Evolutionary conservation across 164 flowering plant species (phyloP).

Genomic region (Liriodendron chinense): DNA sequence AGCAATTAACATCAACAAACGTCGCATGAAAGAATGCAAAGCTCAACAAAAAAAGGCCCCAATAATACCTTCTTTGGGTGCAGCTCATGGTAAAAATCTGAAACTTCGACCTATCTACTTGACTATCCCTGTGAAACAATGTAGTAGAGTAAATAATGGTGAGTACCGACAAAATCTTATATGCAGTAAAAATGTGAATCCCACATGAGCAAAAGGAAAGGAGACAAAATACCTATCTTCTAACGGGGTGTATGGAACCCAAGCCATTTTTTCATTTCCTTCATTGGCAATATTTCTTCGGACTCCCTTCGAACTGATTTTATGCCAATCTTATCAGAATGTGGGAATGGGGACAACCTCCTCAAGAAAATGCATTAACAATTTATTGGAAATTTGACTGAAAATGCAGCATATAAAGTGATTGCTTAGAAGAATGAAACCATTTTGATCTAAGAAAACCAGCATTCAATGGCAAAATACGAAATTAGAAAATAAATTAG

Average conservation of each 20-base stretch:
- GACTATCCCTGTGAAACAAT: slow-evolving; percentile 60
- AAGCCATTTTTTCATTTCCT: slow-evolving; percentile 97
- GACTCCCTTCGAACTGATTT: slow-evolving; percentile 91
- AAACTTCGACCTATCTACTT: slow-evolving; percentile 72
- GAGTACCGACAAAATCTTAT: background rate
- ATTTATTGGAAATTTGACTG: background rate
- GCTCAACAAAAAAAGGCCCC: background rate
- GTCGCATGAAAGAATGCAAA: background rate
- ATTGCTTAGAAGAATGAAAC: background rate
- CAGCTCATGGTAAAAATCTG: slow-evolving; percentile 82
- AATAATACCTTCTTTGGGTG: slow-evolving; percentile 80
- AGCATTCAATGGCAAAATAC: background rate
- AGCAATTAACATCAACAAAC: background rate
- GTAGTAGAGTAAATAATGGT: background rate
- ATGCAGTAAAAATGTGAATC: background rate
- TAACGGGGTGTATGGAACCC: slow-evolving; percentile 94
- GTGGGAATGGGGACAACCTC: slow-evolving; percentile 94
- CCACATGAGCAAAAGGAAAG: background rate
- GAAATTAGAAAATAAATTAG: background rate
- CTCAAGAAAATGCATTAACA: slow-evolving; percentile 5
- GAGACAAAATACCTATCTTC: slow-evolving; percentile 55
- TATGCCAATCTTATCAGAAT: slow-evolving; percentile 94
- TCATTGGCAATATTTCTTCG: slow-evolving; percentile 95
- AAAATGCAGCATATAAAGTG: background rate
- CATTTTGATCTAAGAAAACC: background rate